Conservation (phyloP, 164 flowering plant species). For the Warburgia ugandensis region DNA sequence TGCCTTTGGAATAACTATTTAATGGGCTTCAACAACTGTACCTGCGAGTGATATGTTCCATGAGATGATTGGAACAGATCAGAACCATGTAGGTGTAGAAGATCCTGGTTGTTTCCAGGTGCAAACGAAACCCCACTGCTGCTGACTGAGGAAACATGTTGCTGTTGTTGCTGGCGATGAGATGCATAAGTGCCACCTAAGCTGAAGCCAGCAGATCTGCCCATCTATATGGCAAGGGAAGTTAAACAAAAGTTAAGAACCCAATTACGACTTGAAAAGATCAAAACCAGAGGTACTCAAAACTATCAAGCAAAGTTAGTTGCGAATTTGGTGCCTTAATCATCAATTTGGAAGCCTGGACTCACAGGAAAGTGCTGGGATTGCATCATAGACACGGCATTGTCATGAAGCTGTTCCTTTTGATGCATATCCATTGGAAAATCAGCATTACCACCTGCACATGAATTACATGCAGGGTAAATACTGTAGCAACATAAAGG, state of each 20-base stretch:
- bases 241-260: neutral
- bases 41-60: constrained; percentile 72
- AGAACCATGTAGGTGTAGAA: constrained; percentile 70
- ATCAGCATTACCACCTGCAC: constrained; percentile 61
- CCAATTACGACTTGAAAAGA: too few species aligned
- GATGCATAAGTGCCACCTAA: constrained; percentile 69
- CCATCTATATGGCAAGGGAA: constrained; percentile 38
- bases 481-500: too few species aligned
- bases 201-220: constrained; percentile 76
- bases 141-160: constrained; percentile 58
- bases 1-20: neutral
- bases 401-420: constrained; percentile 76
- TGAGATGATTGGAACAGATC: constrained; percentile 78
- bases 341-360: neutral
- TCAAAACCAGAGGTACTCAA: too few species aligned
- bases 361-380: constrained; percentile 80
- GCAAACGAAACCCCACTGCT: constrained; percentile 57
- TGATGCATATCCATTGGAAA: constrained; percentile 74
- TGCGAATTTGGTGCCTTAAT: neutral
- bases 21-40: constrained; percentile 15
- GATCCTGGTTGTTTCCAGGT: constrained; percentile 66
- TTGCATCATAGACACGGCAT: constrained; percentile 70
- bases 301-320: neutral
- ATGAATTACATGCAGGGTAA: constrained; percentile 11
- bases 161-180: constrained; percentile 62